Evolutionary conservation across 192 early-diverging fungal genomes (phyloP).

Genomic region (Coemansia reversa): DNA sequence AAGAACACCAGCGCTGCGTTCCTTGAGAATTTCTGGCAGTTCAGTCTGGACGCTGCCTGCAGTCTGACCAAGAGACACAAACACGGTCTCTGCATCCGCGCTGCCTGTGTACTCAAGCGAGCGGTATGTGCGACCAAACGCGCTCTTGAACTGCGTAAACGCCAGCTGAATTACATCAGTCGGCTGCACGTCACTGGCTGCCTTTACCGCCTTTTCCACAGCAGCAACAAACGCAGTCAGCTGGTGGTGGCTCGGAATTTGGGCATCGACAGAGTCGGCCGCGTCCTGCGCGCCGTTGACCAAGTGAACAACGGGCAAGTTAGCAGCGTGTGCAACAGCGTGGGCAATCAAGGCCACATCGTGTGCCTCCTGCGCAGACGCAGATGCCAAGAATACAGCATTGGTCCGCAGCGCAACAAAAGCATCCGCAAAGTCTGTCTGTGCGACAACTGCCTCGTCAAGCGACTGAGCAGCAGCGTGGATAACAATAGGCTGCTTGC

Average conservation of each 20-base stretch:
- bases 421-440: constrained; percentile 70
- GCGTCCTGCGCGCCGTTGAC: constrained; percentile 69
- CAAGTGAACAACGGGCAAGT: constrained; percentile 78
- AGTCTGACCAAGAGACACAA: constrained; percentile 74
- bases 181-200: not conserved
- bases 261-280: constrained; percentile 53
- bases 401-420: constrained; percentile 76
- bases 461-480: constrained; percentile 76
- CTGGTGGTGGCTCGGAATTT: constrained; percentile 55
- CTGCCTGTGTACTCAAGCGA: constrained; percentile 83
- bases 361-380: constrained; percentile 81
- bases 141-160: constrained; percentile 38
- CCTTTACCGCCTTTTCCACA: not conserved
- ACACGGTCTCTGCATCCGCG: constrained; percentile 68
- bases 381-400: constrained; percentile 72
- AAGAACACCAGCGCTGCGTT: constrained; percentile 65
- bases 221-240: constrained; percentile 51
- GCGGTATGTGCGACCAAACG: constrained; percentile 64
- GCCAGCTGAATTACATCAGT: constrained; percentile 33
- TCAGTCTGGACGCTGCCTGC: constrained; percentile 55
- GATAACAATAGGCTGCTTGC: constrained; percentile 68
- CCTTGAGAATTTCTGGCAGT: constrained; percentile 45
- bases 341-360: constrained; percentile 86
- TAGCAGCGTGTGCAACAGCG: constrained; percentile 61
- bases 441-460: constrained; percentile 55